Base-by-base conservation (phyloP, 2,329 filamentous ascomycete genomes). In the Thielaviopsis populi region DNA sequence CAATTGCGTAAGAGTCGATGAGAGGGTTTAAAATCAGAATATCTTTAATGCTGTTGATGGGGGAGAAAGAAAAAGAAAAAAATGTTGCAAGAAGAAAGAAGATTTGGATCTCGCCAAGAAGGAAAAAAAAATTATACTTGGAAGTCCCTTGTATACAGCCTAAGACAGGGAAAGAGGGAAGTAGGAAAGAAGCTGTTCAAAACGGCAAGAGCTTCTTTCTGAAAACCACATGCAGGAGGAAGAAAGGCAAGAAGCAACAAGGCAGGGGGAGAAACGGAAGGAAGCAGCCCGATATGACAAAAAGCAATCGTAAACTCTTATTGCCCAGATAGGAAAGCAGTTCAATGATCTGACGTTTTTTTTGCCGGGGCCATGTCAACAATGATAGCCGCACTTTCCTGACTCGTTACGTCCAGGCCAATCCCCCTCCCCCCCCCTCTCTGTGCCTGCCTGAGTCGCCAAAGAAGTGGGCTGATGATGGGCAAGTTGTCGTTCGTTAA, bases 401-500 rank as follows among this genome's bases (percentile, higher is more conserved):
- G 43, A 46, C 43, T 61, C 56, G 62, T 40, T 63, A 22, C 19
- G 46, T 50, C 41, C n/a, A 46, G 40, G 48, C 30, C 43, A 37
- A 60, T 48, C 59, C 37, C 22, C 22, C 13, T 27, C 24, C 42
- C 48, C 53, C 15, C 43, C 43, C 48, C 59, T 37, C 33, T 48
- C n/a, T 48, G 40, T 56, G 24, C 53, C 53, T 56, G 50, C 63
- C 53, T 54, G 53, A 54, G 63, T 62, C 59, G n/a, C 37, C 40
- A 30, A 42, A 42, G 54, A 65, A 65, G 60, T 65, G 63, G 63
- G 63, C 63, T 65, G 63, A 65, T 65, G 40, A 62, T 65, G 63
- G 53, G 43, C 37, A 30, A 65, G 63, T 65, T 65, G 63, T 65
- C 63, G 63, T 65, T 65, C 63, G 63, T 65, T 65, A 59, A 59